Evolutionary conservation across 2,329 filamentous ascomycete species (phyloP).

Genomic region (Hortaea werneckii): DNA sequence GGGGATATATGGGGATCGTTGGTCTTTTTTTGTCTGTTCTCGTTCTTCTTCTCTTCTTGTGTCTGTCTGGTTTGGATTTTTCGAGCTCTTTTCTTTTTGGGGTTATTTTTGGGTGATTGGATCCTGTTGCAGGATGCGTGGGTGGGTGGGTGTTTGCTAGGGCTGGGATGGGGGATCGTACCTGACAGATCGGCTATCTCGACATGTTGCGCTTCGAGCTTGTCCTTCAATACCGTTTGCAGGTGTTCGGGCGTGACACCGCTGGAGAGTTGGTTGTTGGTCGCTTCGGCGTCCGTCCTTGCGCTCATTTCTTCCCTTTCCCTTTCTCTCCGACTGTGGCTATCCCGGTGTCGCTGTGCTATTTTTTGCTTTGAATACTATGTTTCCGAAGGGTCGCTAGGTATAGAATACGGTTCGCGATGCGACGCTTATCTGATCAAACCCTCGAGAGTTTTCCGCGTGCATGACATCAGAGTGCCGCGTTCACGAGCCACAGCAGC

Average conservation of each 20-base stretch:
- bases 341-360: neutral
- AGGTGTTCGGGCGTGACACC: slow-evolving; percentile 66
- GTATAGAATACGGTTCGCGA: too few species aligned
- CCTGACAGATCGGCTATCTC: slow-evolving; percentile 89
- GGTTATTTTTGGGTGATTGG: too few species aligned
- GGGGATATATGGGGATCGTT: neutral
- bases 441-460: too few species aligned
- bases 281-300: slow-evolving; percentile 31
- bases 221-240: slow-evolving; percentile 55
- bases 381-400: neutral
- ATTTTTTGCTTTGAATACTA: neutral
- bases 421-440: too few species aligned
- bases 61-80: too few species aligned
- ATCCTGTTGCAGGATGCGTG: neutral
- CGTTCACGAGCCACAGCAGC: too few species aligned
- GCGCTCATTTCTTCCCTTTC: slow-evolving; percentile 30
- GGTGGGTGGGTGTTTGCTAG: neutral
- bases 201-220: slow-evolving; percentile 66
- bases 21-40: too few species aligned
- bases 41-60: too few species aligned
- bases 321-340: too few species aligned
- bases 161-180: slow-evolving; percentile 32
- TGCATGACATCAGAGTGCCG: too few species aligned
- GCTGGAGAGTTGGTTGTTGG: slow-evolving; percentile 38
- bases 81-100: too few species aligned